These are phyloP conservation scores for Yamagishiella unicocca DNA, from an alignment of 139 green algal genomes.

Conservation along the genomic window DNA sequence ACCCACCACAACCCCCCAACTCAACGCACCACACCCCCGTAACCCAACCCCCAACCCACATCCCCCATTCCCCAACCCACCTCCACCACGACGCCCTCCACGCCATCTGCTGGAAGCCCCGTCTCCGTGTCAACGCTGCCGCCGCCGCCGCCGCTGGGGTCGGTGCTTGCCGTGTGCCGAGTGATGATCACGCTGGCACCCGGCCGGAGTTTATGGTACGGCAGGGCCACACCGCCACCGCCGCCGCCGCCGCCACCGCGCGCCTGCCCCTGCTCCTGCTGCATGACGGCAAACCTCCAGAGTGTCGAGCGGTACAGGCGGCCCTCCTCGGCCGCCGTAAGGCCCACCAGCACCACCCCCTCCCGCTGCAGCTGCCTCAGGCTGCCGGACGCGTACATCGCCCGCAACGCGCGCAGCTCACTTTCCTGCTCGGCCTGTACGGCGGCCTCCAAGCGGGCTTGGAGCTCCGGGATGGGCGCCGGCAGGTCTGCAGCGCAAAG, in stretches of 20 bases:
- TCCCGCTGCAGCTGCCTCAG: constrained; percentile 62
- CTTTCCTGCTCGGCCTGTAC: constrained; percentile 60
- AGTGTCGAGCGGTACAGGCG: constrained; percentile 60
- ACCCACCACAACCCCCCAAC: no score
- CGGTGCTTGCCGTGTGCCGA: not conserved
- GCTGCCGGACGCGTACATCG: constrained; percentile 57
- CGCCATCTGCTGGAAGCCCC: constrained; percentile 6
- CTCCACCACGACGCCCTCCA: constrained; percentile 35
- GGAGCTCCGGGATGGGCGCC: not conserved
- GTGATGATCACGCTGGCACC: constrained; percentile 66
- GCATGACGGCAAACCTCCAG: constrained; percentile 53
- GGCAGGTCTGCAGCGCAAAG: constrained; percentile 48
- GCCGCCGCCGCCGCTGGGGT: not conserved
- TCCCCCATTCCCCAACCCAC: not conserved
- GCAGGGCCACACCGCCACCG: constrained; percentile 31
- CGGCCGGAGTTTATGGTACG: constrained; percentile 65
- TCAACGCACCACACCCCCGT: no score
- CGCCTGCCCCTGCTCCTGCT: not conserved
- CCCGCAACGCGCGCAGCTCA: constrained; percentile 43
- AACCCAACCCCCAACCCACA: not conserved
- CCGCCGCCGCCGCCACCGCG: not conserved
- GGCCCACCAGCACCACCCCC: constrained; percentile 57
- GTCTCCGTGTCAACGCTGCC: constrained; percentile 8
- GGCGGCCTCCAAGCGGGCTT: constrained; percentile 49
- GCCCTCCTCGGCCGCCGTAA: constrained; percentile 32